Conservation (phyloP, 768 basidiomycete genomes). For the Pleurotus pulmonarius region DNA sequence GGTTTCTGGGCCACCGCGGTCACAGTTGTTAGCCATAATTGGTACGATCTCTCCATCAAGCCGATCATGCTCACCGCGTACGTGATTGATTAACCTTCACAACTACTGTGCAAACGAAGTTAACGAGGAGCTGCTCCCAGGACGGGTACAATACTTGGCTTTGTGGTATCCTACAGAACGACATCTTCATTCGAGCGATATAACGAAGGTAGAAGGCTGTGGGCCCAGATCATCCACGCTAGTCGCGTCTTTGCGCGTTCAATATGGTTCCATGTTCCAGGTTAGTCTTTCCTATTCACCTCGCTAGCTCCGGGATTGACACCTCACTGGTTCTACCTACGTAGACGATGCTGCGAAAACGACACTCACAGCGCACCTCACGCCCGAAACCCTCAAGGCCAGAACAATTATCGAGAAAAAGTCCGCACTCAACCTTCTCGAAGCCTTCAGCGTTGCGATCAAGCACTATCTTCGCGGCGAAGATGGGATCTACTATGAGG, state of each 20-base stretch:
- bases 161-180: slow-evolving; percentile 69
- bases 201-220: slow-evolving; percentile 65
- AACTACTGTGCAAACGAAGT: not conserved
- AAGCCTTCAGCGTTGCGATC: slow-evolving; percentile 60
- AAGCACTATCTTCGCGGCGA: slow-evolving; percentile 69
- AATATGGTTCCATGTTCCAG: slow-evolving; percentile 56
- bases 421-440: slow-evolving; percentile 63
- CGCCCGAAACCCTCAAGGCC: slow-evolving; percentile 33
- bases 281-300: slow-evolving; percentile 18
- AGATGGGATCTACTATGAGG: slow-evolving; percentile 45
- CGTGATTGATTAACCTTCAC: slow-evolving; percentile 16
- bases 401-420: slow-evolving; percentile 63
- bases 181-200: slow-evolving; percentile 75
- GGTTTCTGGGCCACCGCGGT: slow-evolving; percentile 57
- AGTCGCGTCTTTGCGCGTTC: slow-evolving; percentile 56
- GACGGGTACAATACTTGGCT: slow-evolving; percentile 67
- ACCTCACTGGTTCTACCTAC: not conserved
- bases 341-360: not conserved
- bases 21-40: slow-evolving; percentile 45
- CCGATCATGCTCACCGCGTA: slow-evolving; percentile 68
- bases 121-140: slow-evolving; percentile 15
- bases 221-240: slow-evolving; percentile 64
- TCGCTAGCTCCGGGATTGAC: too few relatives aligned
- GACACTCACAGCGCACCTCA: slow-evolving; percentile 1
- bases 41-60: slow-evolving; percentile 39